Base-by-base conservation (phyloP, 768 basidiomycete genomes). In the Kwoniella heveanensis region DNA sequence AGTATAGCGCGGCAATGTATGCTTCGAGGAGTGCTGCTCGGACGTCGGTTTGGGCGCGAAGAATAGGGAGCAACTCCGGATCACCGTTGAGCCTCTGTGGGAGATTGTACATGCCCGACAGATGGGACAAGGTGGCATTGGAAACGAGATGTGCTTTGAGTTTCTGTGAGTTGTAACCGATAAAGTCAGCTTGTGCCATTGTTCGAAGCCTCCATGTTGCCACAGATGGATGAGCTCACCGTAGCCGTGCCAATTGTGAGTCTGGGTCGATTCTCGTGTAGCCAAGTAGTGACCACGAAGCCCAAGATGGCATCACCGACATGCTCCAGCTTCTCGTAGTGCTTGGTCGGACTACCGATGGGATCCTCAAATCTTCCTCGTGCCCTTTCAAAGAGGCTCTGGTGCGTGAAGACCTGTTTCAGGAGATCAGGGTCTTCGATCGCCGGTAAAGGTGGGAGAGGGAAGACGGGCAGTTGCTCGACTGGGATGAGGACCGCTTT, bases 311-410 rank as follows among this genome's bases (percentile, higher is more conserved):
- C 66, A 69, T 77, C 76, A 1, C 76, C 76, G 7, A 77, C 76
- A 70, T 76, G 74, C 52, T 77, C 76, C 2, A 77, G 58, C 68
- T 77, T 77, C 57, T 77, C 76, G 54, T 77, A 77, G 60, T 77
- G 69, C 29, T 61, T 62, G 15, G 65, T 60, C n/a, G 72, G 70
- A 56, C 61, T 46, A 25, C 69, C 69, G 2, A 44, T 44, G 3
- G 71, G 53, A 58, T 76, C 72, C 60, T 77, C 74, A 44, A 77
- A 77, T 32, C 54, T 49, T 17, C 72, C 66, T 51, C 64, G 58
- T 13, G 30, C 55, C 44, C 60, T 70, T 7, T 64, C 63, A 39
- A 70, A 74, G 27, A 65, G 49, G 46, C 70, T 72, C n/a, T 54
- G 37, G 52, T 77, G 76, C 12, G 63, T 70, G 57, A 77, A 77